Conservation (phyloP, 768 basidiomycete genomes). For the Collybia sordida region DNA sequence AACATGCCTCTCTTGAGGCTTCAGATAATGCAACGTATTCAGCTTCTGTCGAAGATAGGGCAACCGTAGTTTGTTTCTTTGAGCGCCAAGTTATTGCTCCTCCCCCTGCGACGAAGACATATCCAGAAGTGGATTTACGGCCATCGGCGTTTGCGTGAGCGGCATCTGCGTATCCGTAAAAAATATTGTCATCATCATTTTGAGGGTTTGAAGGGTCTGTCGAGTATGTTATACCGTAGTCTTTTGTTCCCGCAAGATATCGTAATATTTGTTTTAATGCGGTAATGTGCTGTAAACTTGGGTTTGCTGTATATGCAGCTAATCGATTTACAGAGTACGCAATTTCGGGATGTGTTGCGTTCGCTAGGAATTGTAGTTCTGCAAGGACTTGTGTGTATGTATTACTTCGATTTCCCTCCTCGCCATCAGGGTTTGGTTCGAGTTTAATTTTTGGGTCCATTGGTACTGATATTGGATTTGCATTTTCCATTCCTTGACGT, state of each 20-base stretch:
- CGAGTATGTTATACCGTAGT: neutral
- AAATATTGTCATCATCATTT: neutral
- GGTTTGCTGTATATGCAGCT: neutral
- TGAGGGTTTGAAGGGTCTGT: neutral
- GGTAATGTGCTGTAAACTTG: neutral
- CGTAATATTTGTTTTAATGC: neutral
- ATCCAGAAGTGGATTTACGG: conserved; percentile 18
- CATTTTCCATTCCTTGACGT: neutral
- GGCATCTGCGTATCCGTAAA: neutral
- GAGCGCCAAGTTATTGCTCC: conserved; percentile 38
- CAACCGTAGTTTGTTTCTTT: conserved; percentile 3
- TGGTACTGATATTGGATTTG: neutral
- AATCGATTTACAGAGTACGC: too few species aligned
- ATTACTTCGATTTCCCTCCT: neutral
- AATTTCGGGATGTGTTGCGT: too few species aligned
- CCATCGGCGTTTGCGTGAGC: neutral
- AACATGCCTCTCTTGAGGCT: neutral
- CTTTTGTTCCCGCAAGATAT: neutral
- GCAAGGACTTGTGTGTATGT: neutral
- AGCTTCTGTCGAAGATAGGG: neutral
- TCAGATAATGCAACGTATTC: neutral
- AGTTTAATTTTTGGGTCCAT: neutral
- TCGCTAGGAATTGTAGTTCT: too few species aligned
- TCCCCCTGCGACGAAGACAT: conserved; percentile 28
- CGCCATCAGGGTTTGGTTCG: neutral